Conservation (phyloP, 768 basidiomycete species). For the Neoboletus subvelutipes region DNA sequence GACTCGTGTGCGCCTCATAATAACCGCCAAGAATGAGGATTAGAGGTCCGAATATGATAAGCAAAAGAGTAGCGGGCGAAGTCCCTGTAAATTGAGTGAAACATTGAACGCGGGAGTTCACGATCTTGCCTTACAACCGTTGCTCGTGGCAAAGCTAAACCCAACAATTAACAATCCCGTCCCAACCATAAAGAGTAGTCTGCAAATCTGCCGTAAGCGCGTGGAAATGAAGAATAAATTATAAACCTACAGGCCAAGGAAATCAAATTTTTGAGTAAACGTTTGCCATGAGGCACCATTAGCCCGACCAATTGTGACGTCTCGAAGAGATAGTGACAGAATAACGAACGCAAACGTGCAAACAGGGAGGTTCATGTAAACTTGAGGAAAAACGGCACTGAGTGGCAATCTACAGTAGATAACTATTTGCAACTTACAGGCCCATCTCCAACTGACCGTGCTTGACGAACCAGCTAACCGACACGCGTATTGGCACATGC, state of each 20-base stretch:
- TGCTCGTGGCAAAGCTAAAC: constrained; percentile 69
- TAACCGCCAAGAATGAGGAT: constrained; percentile 58
- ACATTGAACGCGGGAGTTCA: constrained; percentile 1
- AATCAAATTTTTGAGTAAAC: constrained; percentile 65
- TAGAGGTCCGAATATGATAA: constrained; percentile 55
- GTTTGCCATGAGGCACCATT: constrained; percentile 54
- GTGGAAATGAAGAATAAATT: constrained; percentile 14
- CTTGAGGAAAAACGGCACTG: constrained; percentile 38
- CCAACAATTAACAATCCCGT: constrained; percentile 75
- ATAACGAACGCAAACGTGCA: constrained; percentile 60
- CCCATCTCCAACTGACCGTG: constrained; percentile 75
- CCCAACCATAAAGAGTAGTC: constrained; percentile 70
- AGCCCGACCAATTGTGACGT: constrained; percentile 46
- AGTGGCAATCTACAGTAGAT: constrained; percentile 12
- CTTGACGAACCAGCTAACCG: constrained; percentile 30
- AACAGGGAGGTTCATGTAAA: constrained; percentile 81
- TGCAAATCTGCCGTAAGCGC: constrained; percentile 34
- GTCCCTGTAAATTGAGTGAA: constrained; percentile 50
- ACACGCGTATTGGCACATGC: constrained; percentile 20
- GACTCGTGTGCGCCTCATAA: constrained; percentile 65
- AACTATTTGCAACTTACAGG: constrained; percentile 53
- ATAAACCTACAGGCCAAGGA: constrained; percentile 67
- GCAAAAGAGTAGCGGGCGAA: constrained; percentile 55
- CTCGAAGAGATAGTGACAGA: constrained; percentile 58
- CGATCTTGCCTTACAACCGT: constrained; percentile 56